Percentiles rank a stretch among this genome's conserved stretches.
Conservation (phyloP, 345 rosid species). For the Eucalyptus sp. region DNA sequence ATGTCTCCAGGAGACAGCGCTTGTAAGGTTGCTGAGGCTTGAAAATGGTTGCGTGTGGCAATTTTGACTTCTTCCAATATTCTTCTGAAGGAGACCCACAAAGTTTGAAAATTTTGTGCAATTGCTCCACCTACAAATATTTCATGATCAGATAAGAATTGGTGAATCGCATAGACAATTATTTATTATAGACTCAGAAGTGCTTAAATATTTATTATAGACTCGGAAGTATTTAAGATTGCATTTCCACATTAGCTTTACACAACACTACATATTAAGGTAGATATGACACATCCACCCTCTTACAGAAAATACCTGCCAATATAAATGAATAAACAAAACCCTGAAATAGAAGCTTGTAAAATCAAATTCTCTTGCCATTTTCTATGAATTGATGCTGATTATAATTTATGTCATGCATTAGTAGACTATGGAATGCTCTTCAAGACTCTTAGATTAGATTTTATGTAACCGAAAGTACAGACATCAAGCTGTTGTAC, state of each 20-base stretch:
- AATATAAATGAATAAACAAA: neutral
- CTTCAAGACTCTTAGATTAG: too few species aligned
- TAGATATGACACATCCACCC: neutral
- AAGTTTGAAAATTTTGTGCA: slow-evolving; percentile 54
- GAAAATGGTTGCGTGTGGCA: slow-evolving; percentile 43
- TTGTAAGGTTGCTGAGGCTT: slow-evolving; percentile 52
- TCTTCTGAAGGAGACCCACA: slow-evolving; percentile 52
- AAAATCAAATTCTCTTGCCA: neutral
- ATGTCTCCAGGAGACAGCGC: slow-evolving; percentile 32
- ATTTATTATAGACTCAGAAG: neutral
- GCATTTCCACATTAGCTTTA: neutral
- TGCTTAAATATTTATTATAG: neutral
- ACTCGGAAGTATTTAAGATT: neutral
- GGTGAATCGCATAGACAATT: neutral
- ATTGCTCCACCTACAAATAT: slow-evolving; percentile 39
- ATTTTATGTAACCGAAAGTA: too few species aligned
- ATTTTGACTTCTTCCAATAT: slow-evolving; percentile 47
- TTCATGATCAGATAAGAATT: neutral
- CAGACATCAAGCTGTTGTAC: too few species aligned
- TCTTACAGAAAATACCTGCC: neutral
- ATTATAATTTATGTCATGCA: too few species aligned
- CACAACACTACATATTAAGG: neutral
- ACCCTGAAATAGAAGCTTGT: neutral
- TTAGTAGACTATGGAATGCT: too few species aligned
- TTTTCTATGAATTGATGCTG: neutral